Percentiles rank a stretch among this genome's conserved stretches.
Evolutionary conservation across 768 basidiomycete genomes (phyloP).

Genomic region (Amanita muscaria): DNA sequence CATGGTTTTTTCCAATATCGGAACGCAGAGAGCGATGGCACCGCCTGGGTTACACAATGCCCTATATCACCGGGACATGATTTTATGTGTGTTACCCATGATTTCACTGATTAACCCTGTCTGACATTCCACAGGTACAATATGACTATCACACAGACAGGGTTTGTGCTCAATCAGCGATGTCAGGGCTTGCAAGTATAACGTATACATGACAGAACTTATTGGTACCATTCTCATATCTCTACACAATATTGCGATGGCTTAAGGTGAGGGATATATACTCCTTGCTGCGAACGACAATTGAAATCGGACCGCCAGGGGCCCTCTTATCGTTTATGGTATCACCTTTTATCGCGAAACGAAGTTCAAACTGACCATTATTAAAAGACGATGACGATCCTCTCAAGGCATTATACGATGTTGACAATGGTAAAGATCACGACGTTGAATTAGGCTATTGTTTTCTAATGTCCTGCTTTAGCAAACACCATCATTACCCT

Average conservation of each 20-base stretch:
- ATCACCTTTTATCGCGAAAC: constrained; percentile 4
- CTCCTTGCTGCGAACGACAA: neutral
- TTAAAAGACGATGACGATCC: constrained; percentile 16
- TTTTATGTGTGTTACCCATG: constrained; percentile 24
- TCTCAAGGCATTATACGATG: constrained; percentile 13
- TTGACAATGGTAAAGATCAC: constrained; percentile 26
- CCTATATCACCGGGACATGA: constrained; percentile 33
- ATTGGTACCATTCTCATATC: constrained; percentile 30
- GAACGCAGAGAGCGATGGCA: constrained; percentile 39
- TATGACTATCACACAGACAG: constrained; percentile 18
- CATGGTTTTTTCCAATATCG: constrained; percentile 39
- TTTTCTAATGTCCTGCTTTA: constrained; percentile 20
- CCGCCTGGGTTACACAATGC: constrained; percentile 35
- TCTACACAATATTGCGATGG: constrained; percentile 39
- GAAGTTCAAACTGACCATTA: neutral
- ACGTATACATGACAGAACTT: constrained; percentile 23
- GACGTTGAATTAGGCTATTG: constrained; percentile 14
- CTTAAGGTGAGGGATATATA: constrained; percentile 14
- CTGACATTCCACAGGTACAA: constrained; percentile 14
- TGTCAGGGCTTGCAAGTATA: neutral
- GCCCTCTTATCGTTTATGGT: constrained; percentile 28
- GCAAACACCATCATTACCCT: constrained; percentile 32
- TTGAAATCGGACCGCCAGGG: constrained; percentile 15
- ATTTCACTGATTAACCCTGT: neutral
- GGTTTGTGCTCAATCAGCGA: neutral